Evolutionary conservation across 106 monocot genomes (phyloP).

Genomic region (Dioscorea dumetorum): DNA sequence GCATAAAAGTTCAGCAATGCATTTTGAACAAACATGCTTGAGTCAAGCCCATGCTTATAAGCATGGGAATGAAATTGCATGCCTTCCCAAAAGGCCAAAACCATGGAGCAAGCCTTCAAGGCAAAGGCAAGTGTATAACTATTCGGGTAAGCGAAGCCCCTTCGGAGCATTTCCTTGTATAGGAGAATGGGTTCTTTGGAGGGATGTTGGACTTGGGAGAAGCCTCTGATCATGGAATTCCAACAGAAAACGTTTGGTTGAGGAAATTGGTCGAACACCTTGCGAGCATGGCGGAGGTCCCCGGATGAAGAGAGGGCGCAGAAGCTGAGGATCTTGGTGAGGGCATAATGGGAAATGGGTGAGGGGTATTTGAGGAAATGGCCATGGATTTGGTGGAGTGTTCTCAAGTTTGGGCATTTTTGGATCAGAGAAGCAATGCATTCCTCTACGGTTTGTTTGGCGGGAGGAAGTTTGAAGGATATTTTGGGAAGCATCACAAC

Average conservation of each 20-base stretch:
- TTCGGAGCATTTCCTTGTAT: slow-evolving; percentile 40
- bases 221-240: slow-evolving; percentile 68
- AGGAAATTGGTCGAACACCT: slow-evolving; percentile 63
- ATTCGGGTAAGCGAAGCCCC: slow-evolving; percentile 48
- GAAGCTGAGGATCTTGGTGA: slow-evolving; percentile 63
- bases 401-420: slow-evolving; percentile 48
- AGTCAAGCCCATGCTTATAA: slow-evolving; percentile 43
- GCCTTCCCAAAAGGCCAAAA: slow-evolving; percentile 44
- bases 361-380: slow-evolving; percentile 35
- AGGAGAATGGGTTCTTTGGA: slow-evolving; percentile 47
- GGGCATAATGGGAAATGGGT: slow-evolving; percentile 17
- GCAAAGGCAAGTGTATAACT: slow-evolving; percentile 71
- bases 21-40: slow-evolving; percentile 69
- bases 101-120: slow-evolving; percentile 57
- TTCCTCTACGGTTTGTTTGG: slow-evolving; percentile 18
- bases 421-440: slow-evolving; percentile 38
- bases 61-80: slow-evolving; percentile 63
- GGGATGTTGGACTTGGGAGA: slow-evolving; percentile 19
- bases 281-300: slow-evolving; percentile 54
- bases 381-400: slow-evolving; percentile 69
- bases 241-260: slow-evolving; percentile 62
- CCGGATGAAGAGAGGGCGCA: slow-evolving; percentile 32
- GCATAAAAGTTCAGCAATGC: slow-evolving; percentile 66
- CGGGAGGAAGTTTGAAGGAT: not conserved
- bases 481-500: not conserved